phyloP scores from a whole-genome alignment of 805 yeast genomes.

The Myxozyma sirexii region DNA sequence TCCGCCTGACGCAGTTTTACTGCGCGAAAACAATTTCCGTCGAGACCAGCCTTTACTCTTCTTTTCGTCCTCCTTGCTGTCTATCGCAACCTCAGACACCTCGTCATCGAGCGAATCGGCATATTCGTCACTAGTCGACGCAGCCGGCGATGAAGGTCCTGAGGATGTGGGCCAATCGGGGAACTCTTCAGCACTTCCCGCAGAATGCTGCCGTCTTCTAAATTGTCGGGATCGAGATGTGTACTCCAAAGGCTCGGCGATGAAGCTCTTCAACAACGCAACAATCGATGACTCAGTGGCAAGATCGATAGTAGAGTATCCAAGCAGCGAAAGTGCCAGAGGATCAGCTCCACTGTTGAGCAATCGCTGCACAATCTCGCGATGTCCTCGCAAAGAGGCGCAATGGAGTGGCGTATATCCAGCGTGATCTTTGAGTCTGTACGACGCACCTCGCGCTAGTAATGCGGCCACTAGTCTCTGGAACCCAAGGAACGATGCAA shows the following conservation, averaged over 20 bases:
- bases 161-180: conserved; percentile 34
- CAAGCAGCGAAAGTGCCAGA: conserved; percentile 55
- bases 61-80: conserved; percentile 12
- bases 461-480: conserved; percentile 61
- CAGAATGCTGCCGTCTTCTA: not conserved
- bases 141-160: conserved; percentile 32
- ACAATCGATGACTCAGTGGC: conserved; percentile 20
- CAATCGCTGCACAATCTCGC: conserved; percentile 63
- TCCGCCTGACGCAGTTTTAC: not conserved
- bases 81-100: not conserved
- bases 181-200: conserved; percentile 16
- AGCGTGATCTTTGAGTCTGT: conserved; percentile 70
- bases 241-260: not conserved
- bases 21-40: conserved; percentile 7
- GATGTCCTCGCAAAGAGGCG: conserved; percentile 75
- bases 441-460: conserved; percentile 59
- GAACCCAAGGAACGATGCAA: conserved; percentile 79
- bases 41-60: conserved; percentile 14
- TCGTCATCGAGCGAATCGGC: conserved; percentile 12
- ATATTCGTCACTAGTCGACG: conserved; percentile 21
- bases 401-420: conserved; percentile 88
- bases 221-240: conserved; percentile 3
- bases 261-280: conserved; percentile 3
- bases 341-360: conserved; percentile 66
- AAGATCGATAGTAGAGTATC: conserved; percentile 41